A percentile compares a stretch with the other conserved stretches of the same genome.
phyloP scores from a whole-genome alignment of 2,329 filamentous ascomycete genomes.

The Tolypocladium amazonense region DNA sequence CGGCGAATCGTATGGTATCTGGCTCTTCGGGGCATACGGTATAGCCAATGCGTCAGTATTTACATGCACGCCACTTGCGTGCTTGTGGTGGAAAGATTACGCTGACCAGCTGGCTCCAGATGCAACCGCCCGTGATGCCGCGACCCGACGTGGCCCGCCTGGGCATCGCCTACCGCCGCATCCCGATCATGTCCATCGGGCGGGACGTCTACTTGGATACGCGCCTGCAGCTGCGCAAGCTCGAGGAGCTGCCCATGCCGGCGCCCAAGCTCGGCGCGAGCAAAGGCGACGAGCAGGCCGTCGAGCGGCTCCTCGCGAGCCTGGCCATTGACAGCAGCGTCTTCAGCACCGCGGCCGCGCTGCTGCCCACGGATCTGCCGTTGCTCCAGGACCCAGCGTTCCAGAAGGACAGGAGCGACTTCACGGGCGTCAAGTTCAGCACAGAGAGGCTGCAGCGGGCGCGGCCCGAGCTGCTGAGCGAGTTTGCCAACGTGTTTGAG shows the following conservation, averaged over 20 bases:
- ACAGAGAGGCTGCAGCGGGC: slow-evolving; percentile 12
- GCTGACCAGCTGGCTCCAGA: slow-evolving; percentile 22
- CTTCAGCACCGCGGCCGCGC: slow-evolving; percentile 39
- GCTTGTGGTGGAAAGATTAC: too few species aligned
- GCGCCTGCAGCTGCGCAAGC: slow-evolving; percentile 54
- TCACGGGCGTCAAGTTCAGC: slow-evolving; percentile 17
- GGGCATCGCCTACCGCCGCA: slow-evolving; percentile 57
- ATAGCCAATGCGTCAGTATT: slow-evolving; percentile 52
- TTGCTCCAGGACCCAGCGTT: slow-evolving; percentile 48
- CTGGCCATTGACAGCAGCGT: slow-evolving; percentile 46
- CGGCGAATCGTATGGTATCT: slow-evolving; percentile 58
- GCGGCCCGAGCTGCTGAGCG: slow-evolving; percentile 44
- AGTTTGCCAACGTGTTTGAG: slow-evolving; percentile 42
- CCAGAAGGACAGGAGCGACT: slow-evolving; percentile 41
- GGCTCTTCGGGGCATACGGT: slow-evolving; percentile 52
- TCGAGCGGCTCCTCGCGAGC: slow-evolving; percentile 44
- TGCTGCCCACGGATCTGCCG: slow-evolving; percentile 47
- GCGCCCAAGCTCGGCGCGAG: slow-evolving; percentile 25
- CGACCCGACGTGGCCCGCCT: slow-evolving; percentile 52
- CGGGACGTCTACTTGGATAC: slow-evolving; percentile 61
- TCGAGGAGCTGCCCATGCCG: slow-evolving; percentile 45
- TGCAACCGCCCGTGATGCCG: slow-evolving; percentile 56
- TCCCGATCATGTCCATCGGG: slow-evolving; percentile 57
- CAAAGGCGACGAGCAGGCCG: slow-evolving; percentile 27
- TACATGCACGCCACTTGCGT: neutral